These are phyloP conservation scores for Durusdinium trenchii DNA, from an alignment of 73 alveolate genomes.

Conservation along the genomic window DNA sequence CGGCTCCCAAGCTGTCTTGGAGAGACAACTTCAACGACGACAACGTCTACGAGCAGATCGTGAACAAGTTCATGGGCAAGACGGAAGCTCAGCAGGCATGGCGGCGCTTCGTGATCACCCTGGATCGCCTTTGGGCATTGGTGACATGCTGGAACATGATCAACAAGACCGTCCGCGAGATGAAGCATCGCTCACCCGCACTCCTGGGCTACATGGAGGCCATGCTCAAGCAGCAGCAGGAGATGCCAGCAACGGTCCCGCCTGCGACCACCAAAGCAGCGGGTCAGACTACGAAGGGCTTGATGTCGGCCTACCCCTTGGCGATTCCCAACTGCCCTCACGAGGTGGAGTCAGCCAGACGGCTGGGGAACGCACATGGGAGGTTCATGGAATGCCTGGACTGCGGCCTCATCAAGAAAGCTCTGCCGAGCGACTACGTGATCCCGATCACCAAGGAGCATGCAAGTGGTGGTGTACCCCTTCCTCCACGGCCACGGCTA, in stretches of 20 bases:
- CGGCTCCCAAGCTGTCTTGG: neutral
- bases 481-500: conserved; percentile 16
- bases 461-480: neutral
- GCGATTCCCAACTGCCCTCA: neutral
- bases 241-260: neutral
- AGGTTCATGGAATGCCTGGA: neutral
- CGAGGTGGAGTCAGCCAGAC: neutral
- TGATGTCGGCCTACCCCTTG: neutral
- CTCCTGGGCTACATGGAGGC: neutral
- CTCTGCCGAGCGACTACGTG: neutral
- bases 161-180: neutral
- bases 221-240: neutral
- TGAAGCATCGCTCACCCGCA: neutral
- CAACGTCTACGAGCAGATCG: neutral
- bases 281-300: neutral
- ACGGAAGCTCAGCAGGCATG: neutral
- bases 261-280: neutral
- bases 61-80: neutral
- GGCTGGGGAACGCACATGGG: conserved; percentile 14
- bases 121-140: neutral
- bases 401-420: neutral
- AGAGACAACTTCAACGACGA: neutral
- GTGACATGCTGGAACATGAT: neutral
- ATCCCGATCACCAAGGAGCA: neutral
- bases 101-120: neutral